Evolutionary conservation across 306 rosid species (phyloP), one percentile per base, ranked within the genome.

Genomic region (Prosopis cineraria): DNA sequence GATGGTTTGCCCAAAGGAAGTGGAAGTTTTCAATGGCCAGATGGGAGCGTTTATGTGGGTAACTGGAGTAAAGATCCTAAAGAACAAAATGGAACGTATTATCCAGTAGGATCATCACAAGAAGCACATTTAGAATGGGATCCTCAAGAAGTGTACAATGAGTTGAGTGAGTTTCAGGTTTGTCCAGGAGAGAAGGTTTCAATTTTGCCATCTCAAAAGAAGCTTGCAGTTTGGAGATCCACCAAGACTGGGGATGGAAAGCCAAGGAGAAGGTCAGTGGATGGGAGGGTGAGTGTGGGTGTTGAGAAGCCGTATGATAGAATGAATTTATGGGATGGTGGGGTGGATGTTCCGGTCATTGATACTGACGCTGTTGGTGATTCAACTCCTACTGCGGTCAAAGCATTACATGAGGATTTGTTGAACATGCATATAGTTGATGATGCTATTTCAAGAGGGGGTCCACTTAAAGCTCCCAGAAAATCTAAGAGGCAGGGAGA

Each of bases 171-270:
- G 0, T 88, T 90, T 70, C 31, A 27, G 20, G 87, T 94, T 44
- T 87, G 90, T 56, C 93, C 79, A 0, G 85, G 88, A 0, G 97
- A 94, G 81, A 94, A 90, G 82, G 97, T 92, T 22, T 76, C 83
- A 1, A 63, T 90, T 44, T 68, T 92, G 68, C 96, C 98, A 6
- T 92, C 98, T 4, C 96, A 94, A 48, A 94, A 94, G 89, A 92
- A 82, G 82, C 93, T 94, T 7, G 98, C 97, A 0, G 84, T 92
- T 20, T 92, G 93, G 94, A 84, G 93, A 58, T 92, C 97, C 19
- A 29, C 94, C 1, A 94, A 92, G 74, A 73, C 75, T 22, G 86
- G 79, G 29, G 90, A 85, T 0, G 62, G 25, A 1, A 87, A 74
- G 80, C 78, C 93, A 0, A 89, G 97, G 71, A 86, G 97, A 55